Evolutionary conservation across 2,329 filamentous ascomycete genomes (phyloP), one percentile per base, ranked within the genome.

Genomic region (Claviceps capensis): DNA sequence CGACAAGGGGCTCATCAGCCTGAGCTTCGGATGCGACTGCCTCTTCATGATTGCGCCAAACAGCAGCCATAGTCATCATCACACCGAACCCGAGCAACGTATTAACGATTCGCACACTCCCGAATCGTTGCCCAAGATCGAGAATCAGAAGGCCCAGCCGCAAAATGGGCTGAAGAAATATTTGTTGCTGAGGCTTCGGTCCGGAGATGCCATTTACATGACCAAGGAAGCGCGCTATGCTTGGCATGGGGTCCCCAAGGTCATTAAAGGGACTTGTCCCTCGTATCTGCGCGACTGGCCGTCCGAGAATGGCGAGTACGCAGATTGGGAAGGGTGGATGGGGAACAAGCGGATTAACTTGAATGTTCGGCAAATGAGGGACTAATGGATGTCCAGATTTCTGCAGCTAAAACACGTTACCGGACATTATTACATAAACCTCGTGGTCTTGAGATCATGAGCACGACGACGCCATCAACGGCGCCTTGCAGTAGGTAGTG

Each of bases 191-290:
- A 75, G 85, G 22, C 72, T 97, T 40, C 76, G 83, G 23, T 95
- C 88, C 1, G 91, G 93, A 0, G 91, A 96, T 69, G 88, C 83
- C 0, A 81, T 97, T 1, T 89, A 94, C 62, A 97, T 98, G 91
- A 83, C 80, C 48, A 78, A 85, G 19, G 74, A 81, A 53, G 85
- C 87, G 4, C 76, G 93, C 44, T 95, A 88, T 67, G 90, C 91
- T 2, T 97, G 91, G 91, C 93, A 97, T 69, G 90, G 87, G 13
- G 89, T 97, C 13, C 90, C 93, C 5, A 93, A 90, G 65, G 84
- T 97, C 13, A 63, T 96, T 38, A 77, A 81, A 47, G 79, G 72
- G 1, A 95, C 88, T 0, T 97, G 90, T 67, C 91, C 91, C 0
- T 70, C 70, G 0, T 86, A 83, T 66, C 67, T 97, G 48, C 69